Conservation (phyloP, 2,329 filamentous ascomycete genomes). For the Neoarthrinium moseri region DNA sequence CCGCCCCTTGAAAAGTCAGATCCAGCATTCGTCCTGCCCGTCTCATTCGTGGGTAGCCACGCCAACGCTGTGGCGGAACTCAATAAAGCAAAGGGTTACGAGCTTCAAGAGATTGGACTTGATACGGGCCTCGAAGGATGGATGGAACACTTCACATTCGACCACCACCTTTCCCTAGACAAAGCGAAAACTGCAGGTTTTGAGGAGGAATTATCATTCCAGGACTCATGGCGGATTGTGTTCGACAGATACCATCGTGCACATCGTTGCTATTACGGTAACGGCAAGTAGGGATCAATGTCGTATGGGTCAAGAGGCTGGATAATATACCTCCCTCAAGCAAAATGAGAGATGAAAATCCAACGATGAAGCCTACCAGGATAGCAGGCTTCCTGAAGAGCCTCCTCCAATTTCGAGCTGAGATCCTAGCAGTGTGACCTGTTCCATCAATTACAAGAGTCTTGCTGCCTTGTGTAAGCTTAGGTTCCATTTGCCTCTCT, state of each 20-base stretch:
- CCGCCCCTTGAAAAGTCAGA: conserved; percentile 2
- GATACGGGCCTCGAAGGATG: background rate
- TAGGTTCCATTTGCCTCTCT: too few relatives aligned
- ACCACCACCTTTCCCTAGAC: background rate
- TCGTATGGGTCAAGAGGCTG: too few relatives aligned
- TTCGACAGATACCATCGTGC: background rate
- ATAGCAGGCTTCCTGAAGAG: too few relatives aligned
- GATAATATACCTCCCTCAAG: too few relatives aligned
- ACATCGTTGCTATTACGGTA: background rate
- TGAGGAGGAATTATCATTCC: background rate
- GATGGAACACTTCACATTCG: background rate
- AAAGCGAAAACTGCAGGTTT: background rate
- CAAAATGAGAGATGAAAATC: too few relatives aligned
- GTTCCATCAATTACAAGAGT: too few relatives aligned
- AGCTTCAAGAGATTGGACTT: background rate
- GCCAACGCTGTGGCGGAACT: background rate
- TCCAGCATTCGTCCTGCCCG: background rate
- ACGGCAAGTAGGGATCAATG: too few relatives aligned
- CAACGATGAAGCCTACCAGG: too few relatives aligned
- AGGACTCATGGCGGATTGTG: background rate
- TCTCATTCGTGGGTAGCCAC: background rate
- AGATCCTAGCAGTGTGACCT: too few relatives aligned
- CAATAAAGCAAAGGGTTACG: background rate
- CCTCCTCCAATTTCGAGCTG: too few relatives aligned
- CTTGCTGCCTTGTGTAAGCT: too few relatives aligned